Evolutionary conservation across 2,329 filamentous ascomycete genomes (phyloP).

Genomic region (Pseudogymnoascus sp.): DNA sequence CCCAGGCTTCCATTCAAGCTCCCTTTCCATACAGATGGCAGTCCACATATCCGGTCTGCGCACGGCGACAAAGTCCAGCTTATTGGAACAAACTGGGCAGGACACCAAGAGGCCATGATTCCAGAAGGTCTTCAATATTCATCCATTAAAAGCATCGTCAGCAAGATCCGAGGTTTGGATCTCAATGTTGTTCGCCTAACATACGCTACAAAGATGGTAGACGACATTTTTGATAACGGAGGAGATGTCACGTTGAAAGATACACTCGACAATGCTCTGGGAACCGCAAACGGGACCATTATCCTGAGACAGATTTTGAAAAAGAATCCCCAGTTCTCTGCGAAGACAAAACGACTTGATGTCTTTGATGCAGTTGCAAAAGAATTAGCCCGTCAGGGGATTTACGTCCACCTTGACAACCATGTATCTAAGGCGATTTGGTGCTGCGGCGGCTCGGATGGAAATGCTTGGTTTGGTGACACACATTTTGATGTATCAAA

Average conservation of each 20-base stretch:
- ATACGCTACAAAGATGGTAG: constrained; percentile 56
- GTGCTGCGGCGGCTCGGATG: constrained; percentile 48
- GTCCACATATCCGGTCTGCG: neutral
- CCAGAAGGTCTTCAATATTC: constrained; percentile 56
- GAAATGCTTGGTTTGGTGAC: constrained; percentile 55
- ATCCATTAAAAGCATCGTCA: constrained; percentile 45
- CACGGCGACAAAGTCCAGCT: constrained; percentile 37
- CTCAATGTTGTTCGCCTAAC: constrained; percentile 57
- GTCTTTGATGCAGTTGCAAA: constrained; percentile 55
- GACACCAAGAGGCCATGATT: constrained; percentile 53
- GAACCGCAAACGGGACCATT: constrained; percentile 42
- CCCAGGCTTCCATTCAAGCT: neutral
- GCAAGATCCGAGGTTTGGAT: constrained; percentile 48
- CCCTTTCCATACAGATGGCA: neutral
- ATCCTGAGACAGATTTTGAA: constrained; percentile 44
- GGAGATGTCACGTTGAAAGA: constrained; percentile 39
- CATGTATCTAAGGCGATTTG: constrained; percentile 51
- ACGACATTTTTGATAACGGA: constrained; percentile 45
- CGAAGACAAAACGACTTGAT: constrained; percentile 45
- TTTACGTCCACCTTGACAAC: constrained; percentile 53
- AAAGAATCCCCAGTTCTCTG: constrained; percentile 49
- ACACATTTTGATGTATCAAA: constrained; percentile 48
- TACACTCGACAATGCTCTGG: constrained; percentile 39
- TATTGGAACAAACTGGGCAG: constrained; percentile 55
- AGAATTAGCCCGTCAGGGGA: constrained; percentile 45